Evolutionary conservation across 352 stramenopile genomes (phyloP), one percentile per base, ranked within the genome.

Genomic region (Globisporangium echinulatum): DNA sequence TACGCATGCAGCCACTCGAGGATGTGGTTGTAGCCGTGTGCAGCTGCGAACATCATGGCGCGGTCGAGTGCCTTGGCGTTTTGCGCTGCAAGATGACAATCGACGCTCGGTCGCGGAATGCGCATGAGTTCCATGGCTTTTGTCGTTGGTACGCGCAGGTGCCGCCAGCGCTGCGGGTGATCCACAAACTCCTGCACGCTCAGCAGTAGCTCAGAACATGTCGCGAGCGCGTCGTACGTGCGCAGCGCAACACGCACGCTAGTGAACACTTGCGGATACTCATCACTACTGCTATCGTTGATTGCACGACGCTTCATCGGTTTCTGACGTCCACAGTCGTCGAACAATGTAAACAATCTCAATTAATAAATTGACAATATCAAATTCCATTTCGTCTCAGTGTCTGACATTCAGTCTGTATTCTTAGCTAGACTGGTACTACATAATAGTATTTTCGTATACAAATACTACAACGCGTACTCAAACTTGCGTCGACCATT

Each of bases 131-230:
- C 56, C 36, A 54, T 54, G 36, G 48, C 48, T 7, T 8, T 15
- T 8, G 46, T 49, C 13, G 42, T 40, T 3, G 54, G 56, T 3
- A 61, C 19, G 13, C 15, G 40, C 8, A 61, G 56, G 17, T 11
- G 17, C 7, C 49, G n/a, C 56, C 56, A 61, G 56, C 56, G 47
- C 6, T 3, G 13, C 5, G 56, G 47, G 14, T 51, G n/a, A 2
- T 61, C 56, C n/a, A 61, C 48, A 19, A 50, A 55, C 19, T 40
- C 19, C 56, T 61, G 56, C 17, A 61, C 43, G n/a, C 15, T 5
- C 33, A 44, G 33, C 25, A 46, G 6, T 7, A 61, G 38, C 19
- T 61, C 56, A 5, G 14, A 7, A 14, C 56, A 61, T 13, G 15
- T 50, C 11, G 5, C 13, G 10, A 55, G 56, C 4, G 48, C 56